Conservation (phyloP, 148 eudicot genomes). For the Chenopodium suecicum region DNA sequence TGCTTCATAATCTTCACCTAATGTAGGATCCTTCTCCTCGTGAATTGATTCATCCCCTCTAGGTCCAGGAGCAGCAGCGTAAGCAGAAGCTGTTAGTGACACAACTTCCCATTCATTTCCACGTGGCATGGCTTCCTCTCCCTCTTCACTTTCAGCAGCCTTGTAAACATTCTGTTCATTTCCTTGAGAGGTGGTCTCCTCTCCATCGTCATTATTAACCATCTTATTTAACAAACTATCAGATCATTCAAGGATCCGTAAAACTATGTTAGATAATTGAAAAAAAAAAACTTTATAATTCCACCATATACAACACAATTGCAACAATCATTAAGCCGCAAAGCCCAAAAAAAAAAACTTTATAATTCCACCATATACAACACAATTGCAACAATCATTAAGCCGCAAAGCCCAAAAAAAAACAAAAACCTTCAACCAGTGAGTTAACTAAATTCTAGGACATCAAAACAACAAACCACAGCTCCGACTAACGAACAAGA, state of each 20-base stretch:
- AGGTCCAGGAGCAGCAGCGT: constrained; percentile 85
- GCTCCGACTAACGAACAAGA: not conserved
- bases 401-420: not conserved
- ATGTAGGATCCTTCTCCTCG: constrained; percentile 32
- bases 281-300: not conserved
- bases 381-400: not conserved
- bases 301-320: not conserved
- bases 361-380: not conserved
- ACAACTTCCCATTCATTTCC: constrained; percentile 98
- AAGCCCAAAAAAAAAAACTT: not conserved
- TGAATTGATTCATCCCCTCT: constrained; percentile 42
- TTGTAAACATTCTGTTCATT: constrained; percentile 20
- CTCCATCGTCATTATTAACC: constrained; percentile 36
- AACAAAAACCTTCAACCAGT: not conserved
- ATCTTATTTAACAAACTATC: constrained; percentile 26
- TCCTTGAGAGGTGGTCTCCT: constrained; percentile 30
- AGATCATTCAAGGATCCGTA: constrained; percentile 13
- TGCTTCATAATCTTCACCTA: constrained; percentile 37
- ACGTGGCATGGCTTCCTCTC: constrained; percentile 39
- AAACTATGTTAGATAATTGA: not conserved
- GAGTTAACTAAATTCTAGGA: not conserved
- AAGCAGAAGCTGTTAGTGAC: constrained; percentile 85
- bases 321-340: not conserved
- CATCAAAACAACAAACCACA: not conserved
- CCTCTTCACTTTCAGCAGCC: constrained; percentile 54